Base-by-base conservation (phyloP, 2,329 filamentous ascomycete genomes). In the Cytospora leucostoma region DNA sequence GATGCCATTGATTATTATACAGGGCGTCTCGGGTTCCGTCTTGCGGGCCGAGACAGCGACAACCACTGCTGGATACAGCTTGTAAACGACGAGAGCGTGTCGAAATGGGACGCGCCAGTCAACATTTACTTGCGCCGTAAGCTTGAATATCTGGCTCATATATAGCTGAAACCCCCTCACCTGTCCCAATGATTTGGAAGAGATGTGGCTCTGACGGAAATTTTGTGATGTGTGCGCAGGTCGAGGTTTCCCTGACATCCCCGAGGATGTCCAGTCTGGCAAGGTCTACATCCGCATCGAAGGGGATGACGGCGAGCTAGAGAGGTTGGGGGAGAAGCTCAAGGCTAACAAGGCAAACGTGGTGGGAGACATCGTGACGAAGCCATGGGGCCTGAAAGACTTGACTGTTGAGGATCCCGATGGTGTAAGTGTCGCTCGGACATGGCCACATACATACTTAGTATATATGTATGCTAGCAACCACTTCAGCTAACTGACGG, bases 21-120 rank as follows among this genome's bases (percentile, higher is more conserved):
- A 2, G 7, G 33, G 10, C n/a, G 51, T 11, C 59, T 61, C 15
- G 59, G 59, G 6, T 61, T 61, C 33, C 59, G 59, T 53, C 52
- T 61, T 4, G 59, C 59, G 17, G 59, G 59, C 51, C 59, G 59
- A 6, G 59, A 61, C 37, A 38, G 59, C 21, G 59, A 61, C 27
- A 37, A 61, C 40, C 59, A 61, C 17, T 61, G 59, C 59, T 61
- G 59, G 51, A 38, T 61, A 13, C 59, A 61, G 40, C 59, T 61
- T 15, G 59, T 61, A 19, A 44, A 55, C 6, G 59, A 61, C 38
- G 40, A 13, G 38, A 38, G 13, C 11, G 17, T 55, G 8, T 49
- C 59, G 6, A 61, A 38, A n/a, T 61, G 51, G 59, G 59, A 61
- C 49, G 59, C 52, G 33, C 33, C 59, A 3, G 59, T 61, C 10